Conservation (phyloP, 2,329 filamentous ascomycete species). For the Acephala macrosclerotiorum region DNA sequence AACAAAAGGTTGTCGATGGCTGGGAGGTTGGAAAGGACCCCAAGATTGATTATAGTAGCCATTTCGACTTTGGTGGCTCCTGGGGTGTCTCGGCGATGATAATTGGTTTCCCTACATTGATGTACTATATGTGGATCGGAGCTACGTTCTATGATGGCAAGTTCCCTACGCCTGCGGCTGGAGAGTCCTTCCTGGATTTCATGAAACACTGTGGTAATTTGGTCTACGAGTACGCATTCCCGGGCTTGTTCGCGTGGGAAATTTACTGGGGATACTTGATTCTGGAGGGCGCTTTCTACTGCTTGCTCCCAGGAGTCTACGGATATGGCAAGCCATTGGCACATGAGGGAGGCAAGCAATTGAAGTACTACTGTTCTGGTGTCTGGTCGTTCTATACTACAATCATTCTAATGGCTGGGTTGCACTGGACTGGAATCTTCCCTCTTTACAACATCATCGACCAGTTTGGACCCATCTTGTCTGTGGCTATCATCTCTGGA, state of each 20-base stretch:
- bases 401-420: slow-evolving; percentile 70
- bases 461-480: slow-evolving; percentile 92
- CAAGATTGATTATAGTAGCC: slow-evolving; percentile 68
- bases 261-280: slow-evolving; percentile 97
- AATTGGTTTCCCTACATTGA: slow-evolving; percentile 89
- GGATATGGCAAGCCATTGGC: slow-evolving; percentile 87
- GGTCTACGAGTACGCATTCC: slow-evolving; percentile 85
- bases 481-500: slow-evolving; percentile 90
- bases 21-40: slow-evolving; percentile 67
- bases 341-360: slow-evolving; percentile 82
- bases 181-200: slow-evolving; percentile 76
- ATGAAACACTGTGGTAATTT: slow-evolving; percentile 72
- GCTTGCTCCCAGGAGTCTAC: slow-evolving; percentile 85
- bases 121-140: slow-evolving; percentile 99
- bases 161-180: slow-evolving; percentile 71
- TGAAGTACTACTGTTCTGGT: slow-evolving; percentile 94
- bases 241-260: slow-evolving; percentile 80
- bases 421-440: slow-evolving; percentile 87
- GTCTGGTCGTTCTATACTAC: slow-evolving; percentile 88
- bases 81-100: slow-evolving; percentile 85
- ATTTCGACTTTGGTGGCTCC: slow-evolving; percentile 87
- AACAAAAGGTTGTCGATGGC: slow-evolving; percentile 54
- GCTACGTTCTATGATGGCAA: slow-evolving; percentile 91
- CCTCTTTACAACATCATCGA: slow-evolving; percentile 91
- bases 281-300: slow-evolving; percentile 84